These are phyloP conservation scores for Rhytidhysteron rufulum DNA, from an alignment of 2,329 filamentous ascomycete genomes.

Conservation along the genomic window DNA sequence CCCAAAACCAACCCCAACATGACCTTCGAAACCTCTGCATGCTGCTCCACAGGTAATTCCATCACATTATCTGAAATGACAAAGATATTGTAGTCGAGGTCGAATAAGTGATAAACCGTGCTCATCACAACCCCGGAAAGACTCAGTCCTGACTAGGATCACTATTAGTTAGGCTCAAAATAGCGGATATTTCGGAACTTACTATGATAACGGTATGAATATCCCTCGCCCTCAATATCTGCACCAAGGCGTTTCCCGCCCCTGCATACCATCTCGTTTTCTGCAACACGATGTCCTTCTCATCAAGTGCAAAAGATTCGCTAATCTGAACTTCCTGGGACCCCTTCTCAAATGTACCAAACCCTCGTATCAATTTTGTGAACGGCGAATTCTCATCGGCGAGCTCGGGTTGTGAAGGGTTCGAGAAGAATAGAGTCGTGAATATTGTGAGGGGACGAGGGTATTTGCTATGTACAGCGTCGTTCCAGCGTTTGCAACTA, in stretches of 20 bases:
- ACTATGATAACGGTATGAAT: conserved; percentile 43
- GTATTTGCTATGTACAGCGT: conserved; percentile 35
- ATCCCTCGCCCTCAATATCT: conserved; percentile 36
- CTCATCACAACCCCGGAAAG: conserved; percentile 43
- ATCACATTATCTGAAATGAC: too few relatives aligned
- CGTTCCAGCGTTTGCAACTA: conserved; percentile 35
- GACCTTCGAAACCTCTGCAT: too few relatives aligned
- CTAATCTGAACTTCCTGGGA: conserved; percentile 31
- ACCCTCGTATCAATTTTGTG: conserved; percentile 22
- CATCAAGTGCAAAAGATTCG: conserved; percentile 27
- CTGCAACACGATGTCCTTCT: conserved; percentile 34
- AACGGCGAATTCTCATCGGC: conserved; percentile 34
- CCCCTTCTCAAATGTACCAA: conserved; percentile 21
- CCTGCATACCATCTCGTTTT: conserved; percentile 45
- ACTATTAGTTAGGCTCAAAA: neutral
- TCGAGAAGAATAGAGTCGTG: conserved; percentile 36
- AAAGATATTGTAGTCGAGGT: conserved; percentile 44
- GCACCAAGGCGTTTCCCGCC: conserved; percentile 38
- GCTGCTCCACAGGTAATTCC: too few relatives aligned
- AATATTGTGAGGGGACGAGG: conserved; percentile 38
- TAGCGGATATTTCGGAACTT: conserved; percentile 6
- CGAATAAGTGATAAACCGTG: conserved; percentile 42
- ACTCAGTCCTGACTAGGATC: conserved; percentile 34
- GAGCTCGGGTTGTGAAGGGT: conserved; percentile 33
- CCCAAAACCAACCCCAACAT: too few relatives aligned